Conservation (phyloP, 345 rosid genomes). For the Brassica cretica region DNA sequence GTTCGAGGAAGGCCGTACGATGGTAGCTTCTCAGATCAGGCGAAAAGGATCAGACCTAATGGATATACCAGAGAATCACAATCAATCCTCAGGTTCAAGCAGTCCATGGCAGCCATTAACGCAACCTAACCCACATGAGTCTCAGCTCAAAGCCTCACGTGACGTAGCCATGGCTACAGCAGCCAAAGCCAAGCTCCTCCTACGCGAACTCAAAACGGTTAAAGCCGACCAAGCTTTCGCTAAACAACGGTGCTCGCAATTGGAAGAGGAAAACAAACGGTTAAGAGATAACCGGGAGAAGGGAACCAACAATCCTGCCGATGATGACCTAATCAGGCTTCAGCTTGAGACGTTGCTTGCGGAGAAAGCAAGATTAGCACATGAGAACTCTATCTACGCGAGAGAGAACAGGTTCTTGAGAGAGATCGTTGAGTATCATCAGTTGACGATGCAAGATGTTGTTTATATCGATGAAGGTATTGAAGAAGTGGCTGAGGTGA, state of each 20-base stretch:
- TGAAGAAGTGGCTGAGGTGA: conserved; percentile 67
- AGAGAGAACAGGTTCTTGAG: conserved; percentile 91
- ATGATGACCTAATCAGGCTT: conserved; percentile 92
- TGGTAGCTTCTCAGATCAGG: conserved; percentile 72
- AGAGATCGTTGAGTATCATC: conserved; percentile 96
- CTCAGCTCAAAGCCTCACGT: conserved; percentile 98
- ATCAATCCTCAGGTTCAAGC: conserved; percentile 42
- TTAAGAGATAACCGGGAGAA: conserved; percentile 85
- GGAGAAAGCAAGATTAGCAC: conserved; percentile 93
- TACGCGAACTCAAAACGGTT: conserved; percentile 89
- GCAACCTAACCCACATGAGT: conserved; percentile 58
- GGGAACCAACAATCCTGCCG: conserved; percentile 69
- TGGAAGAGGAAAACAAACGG: conserved; percentile 88
- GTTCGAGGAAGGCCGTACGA: conserved; percentile 83
- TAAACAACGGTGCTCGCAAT: conserved; percentile 77
- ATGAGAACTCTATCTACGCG: conserved; percentile 77
- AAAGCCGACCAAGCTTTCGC: conserved; percentile 96
- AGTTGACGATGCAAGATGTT: conserved; percentile 93
- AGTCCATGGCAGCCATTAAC: conserved; percentile 51
- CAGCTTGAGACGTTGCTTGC: conserved; percentile 96
- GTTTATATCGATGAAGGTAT: conserved; percentile 85
- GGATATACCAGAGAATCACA: conserved; percentile 34
- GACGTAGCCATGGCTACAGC: conserved; percentile 99
- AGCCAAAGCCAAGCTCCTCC: conserved; percentile 95
- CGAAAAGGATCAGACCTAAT: conserved; percentile 52